Evolutionary conservation across 768 basidiomycete genomes (phyloP).

Genomic region (Sarcodon sp.): DNA sequence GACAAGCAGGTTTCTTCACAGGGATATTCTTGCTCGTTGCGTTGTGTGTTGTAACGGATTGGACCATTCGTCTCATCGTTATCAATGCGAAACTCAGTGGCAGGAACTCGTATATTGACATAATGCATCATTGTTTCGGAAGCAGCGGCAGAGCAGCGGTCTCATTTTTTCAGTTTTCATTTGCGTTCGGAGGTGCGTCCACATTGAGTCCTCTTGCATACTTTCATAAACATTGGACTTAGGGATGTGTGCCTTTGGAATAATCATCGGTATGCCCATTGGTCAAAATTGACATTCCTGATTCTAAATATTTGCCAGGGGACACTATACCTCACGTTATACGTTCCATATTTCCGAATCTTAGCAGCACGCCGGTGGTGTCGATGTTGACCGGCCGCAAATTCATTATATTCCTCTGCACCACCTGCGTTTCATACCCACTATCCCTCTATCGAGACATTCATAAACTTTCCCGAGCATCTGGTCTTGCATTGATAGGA

Average conservation of each 20-base stretch:
- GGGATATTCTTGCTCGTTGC: constrained; percentile 74
- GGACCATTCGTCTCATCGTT: constrained; percentile 96
- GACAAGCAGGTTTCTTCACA: constrained; percentile 87
- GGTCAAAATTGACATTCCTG: not conserved
- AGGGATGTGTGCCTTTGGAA: constrained; percentile 98
- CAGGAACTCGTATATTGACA: constrained; percentile 81
- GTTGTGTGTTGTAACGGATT: constrained; percentile 82
- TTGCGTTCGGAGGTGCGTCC: constrained; percentile 84
- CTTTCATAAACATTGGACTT: not conserved
- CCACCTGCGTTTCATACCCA: constrained; percentile 83
- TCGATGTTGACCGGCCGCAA: constrained; percentile 73
- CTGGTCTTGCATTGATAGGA: constrained; percentile 79
- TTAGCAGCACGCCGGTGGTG: constrained; percentile 55
- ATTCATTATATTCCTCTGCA: constrained; percentile 83
- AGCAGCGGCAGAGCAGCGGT: constrained; percentile 84
- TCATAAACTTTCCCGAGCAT: constrained; percentile 90
- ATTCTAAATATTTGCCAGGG: constrained; percentile 27
- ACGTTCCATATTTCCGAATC: constrained; percentile 66
- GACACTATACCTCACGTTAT: constrained; percentile 96
- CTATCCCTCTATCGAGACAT: constrained; percentile 95
- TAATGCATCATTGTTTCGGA: constrained; percentile 92
- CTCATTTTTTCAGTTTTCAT: constrained; percentile 94
- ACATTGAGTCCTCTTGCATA: not conserved
- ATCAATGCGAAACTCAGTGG: constrained; percentile 94
- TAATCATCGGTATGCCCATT: constrained; percentile 57